Base-by-base conservation (phyloP, 2,329 filamentous ascomycete genomes). In the Ceratocystis colombiana region DNA sequence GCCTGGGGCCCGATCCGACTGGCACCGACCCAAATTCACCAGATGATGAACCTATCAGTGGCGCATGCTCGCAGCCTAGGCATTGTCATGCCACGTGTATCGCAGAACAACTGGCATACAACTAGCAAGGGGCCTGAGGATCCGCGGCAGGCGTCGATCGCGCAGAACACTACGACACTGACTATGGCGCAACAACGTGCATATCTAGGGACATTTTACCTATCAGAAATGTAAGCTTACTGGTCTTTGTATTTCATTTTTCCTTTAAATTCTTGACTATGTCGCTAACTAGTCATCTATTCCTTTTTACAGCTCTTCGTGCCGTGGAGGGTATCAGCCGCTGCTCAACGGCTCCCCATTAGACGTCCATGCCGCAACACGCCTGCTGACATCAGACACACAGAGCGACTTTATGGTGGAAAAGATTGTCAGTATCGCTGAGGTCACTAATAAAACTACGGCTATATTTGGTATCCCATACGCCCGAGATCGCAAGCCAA, bases 31-130 rank as follows among this genome's bases (percentile, higher is more conserved):
- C 66, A 67, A 62, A 67, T 59, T 7, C 66, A 67, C 57, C 66
- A 67, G 57, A 65, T 79, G n/a, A 74, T 74, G 6, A 75, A 77
- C 57, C 69, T 78, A 41, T 75, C 75, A 1, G 70, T 78, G 10
- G 77, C 76, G 22, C 76, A 76, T 66, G 77, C 76, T 3, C 76
- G 79, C 55, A 77, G 73, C 57, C 72, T 79, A 5, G 74, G 74
- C 1, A 73, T 78, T 45, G 66, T 67, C 22, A 67, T 67, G 66
- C 66, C 46, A 73, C 71, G n/a, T 68, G 70, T 59, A 69, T 71
- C 10, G 66, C 71, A 64, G 45, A 67, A 67, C 37, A 67, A 67
- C 46, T 62, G 63, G 55, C 66, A 67, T 33, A 65, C 66, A 20
- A 67, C 66, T 22, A 67, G 62, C 33, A 55, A 57, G 10, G 66